phyloP scores from a whole-genome alignment of 306 rosid species.

The Coriaria nepalensis region DNA sequence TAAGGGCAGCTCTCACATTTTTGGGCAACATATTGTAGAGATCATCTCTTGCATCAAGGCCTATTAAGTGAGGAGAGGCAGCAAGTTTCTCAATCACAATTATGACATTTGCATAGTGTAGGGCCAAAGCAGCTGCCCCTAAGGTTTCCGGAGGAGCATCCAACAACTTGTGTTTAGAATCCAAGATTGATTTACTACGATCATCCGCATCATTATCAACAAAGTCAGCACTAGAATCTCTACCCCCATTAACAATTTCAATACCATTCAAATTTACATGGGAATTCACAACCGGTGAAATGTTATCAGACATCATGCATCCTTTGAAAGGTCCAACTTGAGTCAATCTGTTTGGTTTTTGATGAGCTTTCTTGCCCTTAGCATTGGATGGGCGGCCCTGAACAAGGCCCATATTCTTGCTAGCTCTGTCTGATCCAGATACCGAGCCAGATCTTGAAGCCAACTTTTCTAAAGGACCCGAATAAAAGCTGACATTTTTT shows the following conservation, averaged over 20 bases:
- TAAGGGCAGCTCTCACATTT: constrained; percentile 44
- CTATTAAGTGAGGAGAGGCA: constrained; percentile 88
- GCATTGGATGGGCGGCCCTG: constrained; percentile 22
- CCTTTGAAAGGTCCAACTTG: constrained; percentile 93
- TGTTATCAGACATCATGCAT: constrained; percentile 31
- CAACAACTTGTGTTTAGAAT: constrained; percentile 40
- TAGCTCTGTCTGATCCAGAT: constrained; percentile 38
- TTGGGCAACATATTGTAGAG: constrained; percentile 86
- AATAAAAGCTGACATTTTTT: constrained; percentile 38
- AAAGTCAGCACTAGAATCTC: constrained; percentile 18
- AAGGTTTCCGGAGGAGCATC: constrained; percentile 79
- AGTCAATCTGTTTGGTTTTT: constrained; percentile 44
- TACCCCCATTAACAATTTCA: constrained; percentile 22
- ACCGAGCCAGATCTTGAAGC: constrained; percentile 35
- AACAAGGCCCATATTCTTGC: constrained; percentile 44
- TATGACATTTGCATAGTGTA: constrained; percentile 87
- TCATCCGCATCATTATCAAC: constrained; percentile 21
- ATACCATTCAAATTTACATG: constrained; percentile 23
- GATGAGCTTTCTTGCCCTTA: constrained; percentile 38
- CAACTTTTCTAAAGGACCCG: constrained; percentile 63
- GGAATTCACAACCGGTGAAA: constrained; percentile 36
- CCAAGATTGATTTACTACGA: constrained; percentile 23
- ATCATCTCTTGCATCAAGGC: constrained; percentile 93
- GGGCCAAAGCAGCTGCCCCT: constrained; percentile 80
- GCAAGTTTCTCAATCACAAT: constrained; percentile 81